Conservation (phyloP, 768 basidiomycete species). For the Paxillus involutus region DNA sequence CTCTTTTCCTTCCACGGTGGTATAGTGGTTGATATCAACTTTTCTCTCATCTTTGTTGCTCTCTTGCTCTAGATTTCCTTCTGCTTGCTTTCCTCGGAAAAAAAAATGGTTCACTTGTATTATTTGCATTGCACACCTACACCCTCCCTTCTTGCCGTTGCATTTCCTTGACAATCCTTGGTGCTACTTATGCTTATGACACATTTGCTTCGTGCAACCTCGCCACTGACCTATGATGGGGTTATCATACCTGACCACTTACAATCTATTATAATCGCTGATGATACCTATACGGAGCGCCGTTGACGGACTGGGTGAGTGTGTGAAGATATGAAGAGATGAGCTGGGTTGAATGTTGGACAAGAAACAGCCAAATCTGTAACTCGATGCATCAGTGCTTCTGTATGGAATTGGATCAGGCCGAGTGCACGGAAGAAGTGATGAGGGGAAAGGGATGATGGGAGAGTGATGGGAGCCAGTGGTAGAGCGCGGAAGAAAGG, state of each 20-base stretch:
- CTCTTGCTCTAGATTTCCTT: slow-evolving; percentile 6
- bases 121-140: slow-evolving; percentile 32
- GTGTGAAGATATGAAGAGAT: slow-evolving; percentile 6
- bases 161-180: slow-evolving; percentile 17
- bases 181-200: slow-evolving; percentile 23
- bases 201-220: slow-evolving; percentile 16
- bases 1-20: slow-evolving; percentile 5
- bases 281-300: slow-evolving; percentile 5
- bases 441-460: background rate
- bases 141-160: slow-evolving; percentile 13
- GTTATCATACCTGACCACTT: slow-evolving; percentile 31
- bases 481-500: background rate
- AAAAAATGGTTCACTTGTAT: slow-evolving; percentile 30
- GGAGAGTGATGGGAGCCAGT: background rate
- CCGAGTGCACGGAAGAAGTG: background rate
- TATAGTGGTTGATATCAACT: slow-evolving; percentile 15
- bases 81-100: slow-evolving; percentile 21
- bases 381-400: background rate
- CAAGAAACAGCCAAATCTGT: background rate
- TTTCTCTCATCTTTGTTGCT: slow-evolving; percentile 10
- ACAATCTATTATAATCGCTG: slow-evolving; percentile 30
- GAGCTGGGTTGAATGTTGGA: background rate
- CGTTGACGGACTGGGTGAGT: slow-evolving; percentile 3
- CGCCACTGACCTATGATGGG: slow-evolving; percentile 17
- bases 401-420: background rate